These are phyloP conservation scores for Starmerella bombi DNA, from an alignment of 805 yeast species.

Conservation along the genomic window DNA sequence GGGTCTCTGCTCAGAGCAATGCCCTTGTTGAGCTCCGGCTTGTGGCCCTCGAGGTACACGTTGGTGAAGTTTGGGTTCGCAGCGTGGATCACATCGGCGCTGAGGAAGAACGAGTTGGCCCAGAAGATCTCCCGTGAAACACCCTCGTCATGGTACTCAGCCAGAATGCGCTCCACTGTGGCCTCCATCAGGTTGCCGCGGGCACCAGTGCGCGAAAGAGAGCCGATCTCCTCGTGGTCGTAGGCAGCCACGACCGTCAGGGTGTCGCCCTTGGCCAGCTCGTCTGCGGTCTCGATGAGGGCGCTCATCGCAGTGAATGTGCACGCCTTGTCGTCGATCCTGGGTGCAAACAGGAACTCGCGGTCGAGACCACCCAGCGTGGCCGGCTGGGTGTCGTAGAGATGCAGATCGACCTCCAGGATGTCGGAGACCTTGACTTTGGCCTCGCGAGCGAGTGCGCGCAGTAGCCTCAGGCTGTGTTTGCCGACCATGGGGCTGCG, in stretches of 20 bases:
- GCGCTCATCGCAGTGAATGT: constrained; percentile 58
- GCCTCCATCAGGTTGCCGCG: constrained; percentile 61
- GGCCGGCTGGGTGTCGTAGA: constrained; percentile 73
- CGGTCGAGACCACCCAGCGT: constrained; percentile 60
- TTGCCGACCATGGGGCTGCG: constrained; percentile 55
- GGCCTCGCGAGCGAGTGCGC: constrained; percentile 54
- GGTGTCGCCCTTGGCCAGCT: constrained; percentile 25
- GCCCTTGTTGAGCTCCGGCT: constrained; percentile 70
- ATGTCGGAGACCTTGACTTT: constrained; percentile 47
- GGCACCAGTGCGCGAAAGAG: constrained; percentile 69
- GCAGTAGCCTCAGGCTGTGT: constrained; percentile 53
- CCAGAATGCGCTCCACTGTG: constrained; percentile 38
- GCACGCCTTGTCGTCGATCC: constrained; percentile 76
- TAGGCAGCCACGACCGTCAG: constrained; percentile 47
- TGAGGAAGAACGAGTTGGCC: constrained; percentile 66
- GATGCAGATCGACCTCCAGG: constrained; percentile 58
- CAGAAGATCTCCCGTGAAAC: constrained; percentile 33
- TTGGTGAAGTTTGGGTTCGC: constrained; percentile 52
- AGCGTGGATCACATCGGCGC: constrained; percentile 77
- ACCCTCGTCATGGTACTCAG: constrained; percentile 23
- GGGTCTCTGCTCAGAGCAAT: constrained; percentile 59
- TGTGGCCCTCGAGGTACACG: constrained; percentile 63
- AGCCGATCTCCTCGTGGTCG: constrained; percentile 79
- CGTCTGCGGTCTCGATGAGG: constrained; percentile 36
- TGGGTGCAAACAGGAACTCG: constrained; percentile 69